Percentiles rank a stretch among this genome's conserved stretches.
Evolutionary conservation across 139 green algal species (phyloP).

Genomic region (Picochlorum sp.): DNA sequence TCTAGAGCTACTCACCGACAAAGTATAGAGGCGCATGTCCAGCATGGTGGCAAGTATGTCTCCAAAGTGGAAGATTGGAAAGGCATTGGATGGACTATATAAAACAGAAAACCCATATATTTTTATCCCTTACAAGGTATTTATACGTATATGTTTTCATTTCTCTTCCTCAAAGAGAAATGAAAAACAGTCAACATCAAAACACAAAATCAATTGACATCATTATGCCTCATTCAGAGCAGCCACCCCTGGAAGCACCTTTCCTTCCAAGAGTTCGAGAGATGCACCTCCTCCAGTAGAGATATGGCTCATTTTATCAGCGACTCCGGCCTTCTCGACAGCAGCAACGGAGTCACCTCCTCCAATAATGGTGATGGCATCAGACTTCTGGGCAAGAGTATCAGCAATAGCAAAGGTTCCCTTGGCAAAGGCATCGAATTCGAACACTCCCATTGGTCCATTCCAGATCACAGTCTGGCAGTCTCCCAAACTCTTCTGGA

Average conservation of each 20-base stretch:
- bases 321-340: slow-evolving; percentile 92
- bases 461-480: slow-evolving; percentile 98
- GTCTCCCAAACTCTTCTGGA: slow-evolving; percentile 71
- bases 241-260: slow-evolving; percentile 93
- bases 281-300: slow-evolving; percentile 93
- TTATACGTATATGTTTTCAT: no score
- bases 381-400: slow-evolving; percentile 75
- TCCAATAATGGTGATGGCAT: slow-evolving; percentile 72
- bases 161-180: no score
- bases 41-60: no score
- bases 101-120: no score
- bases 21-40: no score
- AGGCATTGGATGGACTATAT: no score
- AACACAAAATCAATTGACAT: no score
- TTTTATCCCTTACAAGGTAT: no score
- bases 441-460: slow-evolving; percentile 91
- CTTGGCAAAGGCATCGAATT: slow-evolving; percentile 88
- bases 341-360: slow-evolving; percentile 95
- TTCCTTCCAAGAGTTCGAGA: slow-evolving; percentile 98
- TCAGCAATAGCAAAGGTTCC: slow-evolving; percentile 87
- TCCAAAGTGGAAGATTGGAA: no score
- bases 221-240: slow-evolving; percentile 75
- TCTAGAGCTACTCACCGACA: no score
- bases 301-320: slow-evolving; percentile 78
- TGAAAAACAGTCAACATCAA: no score